These are phyloP conservation scores for Sodiomyces alkalinus DNA, from an alignment of 2,329 filamentous ascomycete genomes.

Conservation along the genomic window DNA sequence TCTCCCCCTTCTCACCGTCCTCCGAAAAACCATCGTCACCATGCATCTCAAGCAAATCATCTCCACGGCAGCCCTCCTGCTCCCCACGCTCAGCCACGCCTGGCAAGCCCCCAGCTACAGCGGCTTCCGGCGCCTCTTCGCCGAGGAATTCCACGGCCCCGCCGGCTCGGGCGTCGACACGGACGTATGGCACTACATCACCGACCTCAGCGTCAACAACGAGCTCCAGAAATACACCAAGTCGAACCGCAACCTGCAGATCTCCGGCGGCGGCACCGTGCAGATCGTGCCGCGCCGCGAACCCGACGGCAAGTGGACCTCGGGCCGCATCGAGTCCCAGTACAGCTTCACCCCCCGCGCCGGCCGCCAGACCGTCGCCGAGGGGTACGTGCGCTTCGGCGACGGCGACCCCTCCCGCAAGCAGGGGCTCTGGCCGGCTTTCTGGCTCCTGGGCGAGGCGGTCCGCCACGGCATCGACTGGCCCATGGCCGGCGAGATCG, in stretches of 20 bases:
- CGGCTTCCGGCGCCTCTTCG: conserved; percentile 24
- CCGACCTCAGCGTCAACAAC: conserved; percentile 29
- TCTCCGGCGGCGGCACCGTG: conserved; percentile 33
- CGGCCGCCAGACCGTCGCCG: conserved; percentile 24
- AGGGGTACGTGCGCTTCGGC: conserved; percentile 30
- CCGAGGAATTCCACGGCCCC: conserved; percentile 25
- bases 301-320: conserved; percentile 27
- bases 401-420: conserved; percentile 18
- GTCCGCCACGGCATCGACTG: conserved; percentile 28
- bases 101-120: conserved; percentile 21
- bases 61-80: conserved; percentile 12
- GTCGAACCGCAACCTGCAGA: conserved; percentile 29
- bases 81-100: conserved; percentile 19
- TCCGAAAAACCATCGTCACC: not conserved
- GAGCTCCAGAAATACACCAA: conserved; percentile 32
- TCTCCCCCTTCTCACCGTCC: not conserved
- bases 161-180: conserved; percentile 16
- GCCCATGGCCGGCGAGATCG: conserved; percentile 35
- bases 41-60: conserved; percentile 4
- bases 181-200: conserved; percentile 28
- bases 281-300: conserved; percentile 32
- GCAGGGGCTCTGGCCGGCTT: conserved; percentile 37
- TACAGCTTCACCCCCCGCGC: conserved; percentile 27
- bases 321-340: conserved; percentile 31
- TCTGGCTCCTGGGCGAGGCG: conserved; percentile 34